Conservation (phyloP, 2,329 filamentous ascomycete species). For the Diaporthe eres region DNA sequence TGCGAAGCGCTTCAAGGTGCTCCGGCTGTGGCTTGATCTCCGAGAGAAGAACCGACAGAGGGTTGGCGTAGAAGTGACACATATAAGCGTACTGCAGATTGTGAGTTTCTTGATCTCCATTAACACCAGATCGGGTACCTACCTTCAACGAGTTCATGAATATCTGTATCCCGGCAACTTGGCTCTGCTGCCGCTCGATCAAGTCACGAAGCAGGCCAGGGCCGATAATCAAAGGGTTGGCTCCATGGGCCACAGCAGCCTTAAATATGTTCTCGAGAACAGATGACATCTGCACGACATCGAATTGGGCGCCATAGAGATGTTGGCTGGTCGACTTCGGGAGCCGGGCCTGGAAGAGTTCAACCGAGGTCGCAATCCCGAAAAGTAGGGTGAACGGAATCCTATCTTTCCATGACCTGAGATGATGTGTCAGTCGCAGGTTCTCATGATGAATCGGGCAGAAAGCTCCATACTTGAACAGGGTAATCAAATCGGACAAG, state of each 20-base stretch:
- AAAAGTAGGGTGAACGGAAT: slow-evolving; percentile 85
- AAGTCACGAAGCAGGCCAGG: slow-evolving; percentile 73
- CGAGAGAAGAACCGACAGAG: slow-evolving; percentile 74
- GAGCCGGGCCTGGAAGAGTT: slow-evolving; percentile 82
- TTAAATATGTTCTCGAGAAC: slow-evolving; percentile 82
- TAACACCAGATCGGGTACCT: slow-evolving; percentile 40
- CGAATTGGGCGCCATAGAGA: slow-evolving; percentile 80
- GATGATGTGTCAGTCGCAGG: slow-evolving; percentile 49
- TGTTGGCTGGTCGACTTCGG: slow-evolving; percentile 77
- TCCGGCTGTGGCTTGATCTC: slow-evolving; percentile 64
- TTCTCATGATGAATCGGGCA: not conserved
- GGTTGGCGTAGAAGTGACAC: slow-evolving; percentile 87
- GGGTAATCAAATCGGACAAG: slow-evolving; percentile 78
- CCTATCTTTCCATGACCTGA: slow-evolving; percentile 76
- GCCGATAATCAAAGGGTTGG: slow-evolving; percentile 74
- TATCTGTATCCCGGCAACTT: slow-evolving; percentile 81
- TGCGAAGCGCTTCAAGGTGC: slow-evolving; percentile 77
- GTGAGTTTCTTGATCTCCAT: slow-evolving; percentile 45
- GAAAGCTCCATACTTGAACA: slow-evolving; percentile 71
- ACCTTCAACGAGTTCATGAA: slow-evolving; percentile 80
- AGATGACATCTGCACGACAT: slow-evolving; percentile 79
- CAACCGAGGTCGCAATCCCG: slow-evolving; percentile 85
- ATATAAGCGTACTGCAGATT: slow-evolving; percentile 80
- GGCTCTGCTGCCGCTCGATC: slow-evolving; percentile 80
- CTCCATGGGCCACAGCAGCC: slow-evolving; percentile 70